Evolutionary conservation across 371 early-diverging fungal species (phyloP).

Genomic region (Mucor plumbeus): DNA sequence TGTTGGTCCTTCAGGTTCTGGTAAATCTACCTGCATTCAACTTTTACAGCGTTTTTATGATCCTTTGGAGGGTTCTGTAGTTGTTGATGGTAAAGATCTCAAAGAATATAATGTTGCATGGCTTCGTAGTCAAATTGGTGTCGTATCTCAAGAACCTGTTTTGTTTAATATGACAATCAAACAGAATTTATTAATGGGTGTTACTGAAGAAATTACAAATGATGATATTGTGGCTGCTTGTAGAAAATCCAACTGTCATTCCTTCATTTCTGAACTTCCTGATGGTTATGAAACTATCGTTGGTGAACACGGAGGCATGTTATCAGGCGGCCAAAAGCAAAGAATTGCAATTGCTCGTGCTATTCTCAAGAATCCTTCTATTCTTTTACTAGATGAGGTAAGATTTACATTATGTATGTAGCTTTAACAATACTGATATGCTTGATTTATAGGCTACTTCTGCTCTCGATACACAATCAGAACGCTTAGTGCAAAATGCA

Average conservation of each 20-base stretch:
- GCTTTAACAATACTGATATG: neutral
- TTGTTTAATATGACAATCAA: conserved; percentile 84
- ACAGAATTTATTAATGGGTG: conserved; percentile 82
- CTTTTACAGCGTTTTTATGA: conserved; percentile 93
- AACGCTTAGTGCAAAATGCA: conserved; percentile 81
- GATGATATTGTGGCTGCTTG: conserved; percentile 66
- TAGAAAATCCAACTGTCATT: conserved; percentile 75
- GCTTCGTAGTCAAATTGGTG: conserved; percentile 80
- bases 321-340: conserved; percentile 84
- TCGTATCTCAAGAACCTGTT: conserved; percentile 90
- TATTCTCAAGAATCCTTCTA: conserved; percentile 51
- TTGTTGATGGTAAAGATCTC: conserved; percentile 75
- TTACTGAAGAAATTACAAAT: conserved; percentile 50
- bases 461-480: conserved; percentile 80
- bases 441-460: conserved; percentile 62
- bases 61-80: conserved; percentile 65
- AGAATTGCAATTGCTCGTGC: conserved; percentile 57
- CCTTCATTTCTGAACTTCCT: conserved; percentile 79
- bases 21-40: conserved; percentile 89
- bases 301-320: conserved; percentile 70
- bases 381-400: conserved; percentile 53
- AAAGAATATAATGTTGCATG: conserved; percentile 70
- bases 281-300: conserved; percentile 75
- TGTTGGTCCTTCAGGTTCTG: conserved; percentile 53
- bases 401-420: neutral